Evolutionary conservation across 768 basidiomycete genomes (phyloP).

Genomic region (Leccinum longicurvipes): DNA sequence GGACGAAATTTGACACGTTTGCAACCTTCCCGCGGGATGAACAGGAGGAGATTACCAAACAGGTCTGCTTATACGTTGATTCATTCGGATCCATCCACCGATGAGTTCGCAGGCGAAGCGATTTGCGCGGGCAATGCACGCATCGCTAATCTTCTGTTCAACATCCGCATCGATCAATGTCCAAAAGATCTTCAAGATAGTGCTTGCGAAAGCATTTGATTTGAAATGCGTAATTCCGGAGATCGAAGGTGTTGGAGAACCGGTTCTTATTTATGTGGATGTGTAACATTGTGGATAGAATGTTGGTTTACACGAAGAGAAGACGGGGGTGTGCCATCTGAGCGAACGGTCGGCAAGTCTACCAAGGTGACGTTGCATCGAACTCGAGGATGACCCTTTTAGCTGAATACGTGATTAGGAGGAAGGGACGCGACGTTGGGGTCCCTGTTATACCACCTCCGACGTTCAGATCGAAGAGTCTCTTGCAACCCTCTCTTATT

Average conservation of each 20-base stretch:
- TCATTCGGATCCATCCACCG: constrained; percentile 5
- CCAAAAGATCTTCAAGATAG: constrained; percentile 99
- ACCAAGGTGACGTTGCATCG: constrained; percentile 30
- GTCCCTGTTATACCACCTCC: constrained; percentile 19
- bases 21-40: constrained; percentile 94
- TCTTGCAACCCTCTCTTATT: too few relatives aligned
- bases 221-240: constrained; percentile 98
- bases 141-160: constrained; percentile 98
- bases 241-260: constrained; percentile 95
- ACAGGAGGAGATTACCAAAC: constrained; percentile 99
- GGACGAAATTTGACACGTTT: constrained; percentile 98
- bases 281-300: constrained; percentile 33
- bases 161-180: constrained; percentile 99
- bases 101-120: constrained; percentile 72
- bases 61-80: constrained; percentile 47
- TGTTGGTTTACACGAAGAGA: constrained; percentile 18
- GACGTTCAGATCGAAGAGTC: constrained; percentile 20
- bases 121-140: constrained; percentile 99
- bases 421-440: constrained; percentile 12
- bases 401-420: constrained; percentile 18
- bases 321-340: constrained; percentile 15
- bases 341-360: constrained; percentile 9
- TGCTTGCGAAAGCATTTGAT: constrained; percentile 95
- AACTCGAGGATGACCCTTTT: constrained; percentile 13
- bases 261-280: constrained; percentile 91